These are phyloP conservation scores for Phytopythium chamaehyphon DNA, from an alignment of 352 stramenopile species.

Conservation along the genomic window DNA sequence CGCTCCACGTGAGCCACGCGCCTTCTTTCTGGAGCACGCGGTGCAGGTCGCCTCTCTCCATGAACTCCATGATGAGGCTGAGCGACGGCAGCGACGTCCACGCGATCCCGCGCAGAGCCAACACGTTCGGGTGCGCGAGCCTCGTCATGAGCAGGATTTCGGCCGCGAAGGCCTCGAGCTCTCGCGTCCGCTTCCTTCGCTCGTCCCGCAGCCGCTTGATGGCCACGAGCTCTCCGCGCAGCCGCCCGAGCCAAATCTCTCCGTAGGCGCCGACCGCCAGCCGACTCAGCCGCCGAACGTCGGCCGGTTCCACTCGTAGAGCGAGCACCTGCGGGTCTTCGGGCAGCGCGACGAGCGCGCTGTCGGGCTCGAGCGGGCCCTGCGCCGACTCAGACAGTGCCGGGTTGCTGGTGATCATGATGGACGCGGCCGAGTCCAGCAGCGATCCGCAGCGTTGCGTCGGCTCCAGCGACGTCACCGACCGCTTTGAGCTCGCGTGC, in stretches of 20 bases:
- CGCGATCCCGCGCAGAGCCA: conserved; percentile 28
- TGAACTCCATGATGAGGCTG: conserved; percentile 44
- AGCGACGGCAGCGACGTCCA: conserved; percentile 42
- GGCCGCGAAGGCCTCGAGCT: conserved; percentile 26
- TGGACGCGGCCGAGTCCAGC: neutral
- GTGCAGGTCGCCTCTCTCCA: conserved; percentile 38
- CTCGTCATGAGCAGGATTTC: conserved; percentile 40
- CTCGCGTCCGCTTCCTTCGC: neutral
- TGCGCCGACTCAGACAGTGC: neutral
- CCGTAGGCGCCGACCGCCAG: conserved; percentile 44
- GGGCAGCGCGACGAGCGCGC: conserved; percentile 12
- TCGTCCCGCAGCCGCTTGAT: conserved; percentile 37
- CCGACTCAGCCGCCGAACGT: conserved; percentile 27
- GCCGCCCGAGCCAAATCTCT: conserved; percentile 40
- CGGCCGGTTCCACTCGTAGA: conserved; percentile 29
- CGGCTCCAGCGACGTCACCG: too few relatives aligned
- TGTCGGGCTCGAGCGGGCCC: neutral
- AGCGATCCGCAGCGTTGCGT: too few relatives aligned
- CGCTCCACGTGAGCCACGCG: conserved; percentile 12
- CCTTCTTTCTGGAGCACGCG: conserved; percentile 17
- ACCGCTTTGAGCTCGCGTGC: too few relatives aligned
- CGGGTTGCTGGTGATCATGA: neutral
- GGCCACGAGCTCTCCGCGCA: conserved; percentile 31
- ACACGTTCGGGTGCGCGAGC: conserved; percentile 30
- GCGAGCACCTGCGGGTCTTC: conserved; percentile 18